These are phyloP conservation scores for Kalmusia sp. DNA, from an alignment of 2,329 filamentous ascomycete genomes.

Conservation along the genomic window DNA sequence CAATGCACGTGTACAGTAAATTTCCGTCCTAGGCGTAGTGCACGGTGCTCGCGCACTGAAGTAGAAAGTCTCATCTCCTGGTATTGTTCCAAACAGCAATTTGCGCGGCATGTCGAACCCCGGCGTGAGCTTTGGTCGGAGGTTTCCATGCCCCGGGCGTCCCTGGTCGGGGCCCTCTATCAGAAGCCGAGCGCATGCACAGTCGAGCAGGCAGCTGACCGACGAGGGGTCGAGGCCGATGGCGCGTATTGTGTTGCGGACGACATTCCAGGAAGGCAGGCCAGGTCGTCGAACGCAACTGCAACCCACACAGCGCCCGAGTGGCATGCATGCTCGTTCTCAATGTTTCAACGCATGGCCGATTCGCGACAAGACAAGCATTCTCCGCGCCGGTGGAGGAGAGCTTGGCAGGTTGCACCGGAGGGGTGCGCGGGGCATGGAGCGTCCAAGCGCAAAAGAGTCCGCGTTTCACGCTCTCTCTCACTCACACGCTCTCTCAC, in stretches of 20 bases:
- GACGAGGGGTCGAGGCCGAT: too few relatives aligned
- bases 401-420: conserved; percentile 31
- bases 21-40: too few relatives aligned
- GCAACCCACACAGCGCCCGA: conserved; percentile 3
- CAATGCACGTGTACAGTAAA: too few relatives aligned
- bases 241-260: too few relatives aligned
- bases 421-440: conserved; percentile 10
- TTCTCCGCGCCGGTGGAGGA: conserved; percentile 14
- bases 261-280: conserved; percentile 1
- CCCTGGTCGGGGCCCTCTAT: too few relatives aligned
- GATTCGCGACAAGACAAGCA: conserved; percentile 22
- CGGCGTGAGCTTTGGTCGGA: background rate
- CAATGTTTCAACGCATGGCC: conserved; percentile 17
- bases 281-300: conserved; percentile 1
- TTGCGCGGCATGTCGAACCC: background rate
- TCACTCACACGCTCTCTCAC: too few relatives aligned
- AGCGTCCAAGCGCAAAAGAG: conserved; percentile 20
- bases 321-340: conserved; percentile 19
- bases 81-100: conserved; percentile 5
- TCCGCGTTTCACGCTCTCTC: conserved; percentile 13
- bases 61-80: background rate
- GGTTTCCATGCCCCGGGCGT: background rate
- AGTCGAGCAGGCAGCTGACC: background rate
- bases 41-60: too few relatives aligned
- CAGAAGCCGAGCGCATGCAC: background rate